phyloP scores from a whole-genome alignment of 371 early-diverging fungal species.

The Mucor velutinosus region DNA sequence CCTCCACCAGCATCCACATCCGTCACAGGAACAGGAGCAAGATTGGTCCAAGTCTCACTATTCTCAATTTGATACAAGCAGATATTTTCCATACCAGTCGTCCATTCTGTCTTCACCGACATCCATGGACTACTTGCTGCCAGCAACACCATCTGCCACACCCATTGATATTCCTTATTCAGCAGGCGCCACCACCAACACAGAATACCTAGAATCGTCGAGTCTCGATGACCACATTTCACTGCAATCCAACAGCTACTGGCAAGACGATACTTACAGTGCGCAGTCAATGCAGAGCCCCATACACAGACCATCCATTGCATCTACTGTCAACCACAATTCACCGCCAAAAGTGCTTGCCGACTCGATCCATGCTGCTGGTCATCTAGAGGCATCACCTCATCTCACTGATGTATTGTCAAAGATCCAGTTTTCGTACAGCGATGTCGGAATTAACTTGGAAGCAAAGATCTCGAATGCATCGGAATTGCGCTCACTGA shows the following conservation, averaged over 20 bases:
- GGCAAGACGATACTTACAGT: slow-evolving; percentile 16
- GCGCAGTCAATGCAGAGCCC: neutral
- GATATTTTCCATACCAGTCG: slow-evolving; percentile 12
- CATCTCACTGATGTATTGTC: slow-evolving; percentile 24
- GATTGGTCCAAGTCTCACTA: neutral
- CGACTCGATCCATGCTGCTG: neutral
- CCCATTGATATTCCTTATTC: slow-evolving; percentile 30
- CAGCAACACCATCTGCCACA: slow-evolving; percentile 17
- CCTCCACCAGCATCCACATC: neutral
- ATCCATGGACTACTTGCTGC: slow-evolving; percentile 18
- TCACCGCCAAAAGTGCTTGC: slow-evolving; percentile 3
- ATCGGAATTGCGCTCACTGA: slow-evolving; percentile 32
- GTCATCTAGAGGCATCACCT: neutral
- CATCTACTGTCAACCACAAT: neutral
- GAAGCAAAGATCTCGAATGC: slow-evolving; percentile 38
- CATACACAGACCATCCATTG: slow-evolving; percentile 6
- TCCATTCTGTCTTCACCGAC: slow-evolving; percentile 8
- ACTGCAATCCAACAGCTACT: slow-evolving; percentile 9
- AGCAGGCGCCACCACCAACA: neutral
- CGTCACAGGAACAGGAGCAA: slow-evolving; percentile 1
- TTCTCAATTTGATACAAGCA: neutral
- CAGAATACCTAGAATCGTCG: slow-evolving; percentile 13
- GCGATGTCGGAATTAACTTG: slow-evolving; percentile 33
- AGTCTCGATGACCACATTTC: slow-evolving; percentile 21
- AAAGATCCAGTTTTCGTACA: slow-evolving; percentile 34